Evolutionary conservation across 208 protist genomes (phyloP).

Genomic region (Leishmania braziliensis): DNA sequence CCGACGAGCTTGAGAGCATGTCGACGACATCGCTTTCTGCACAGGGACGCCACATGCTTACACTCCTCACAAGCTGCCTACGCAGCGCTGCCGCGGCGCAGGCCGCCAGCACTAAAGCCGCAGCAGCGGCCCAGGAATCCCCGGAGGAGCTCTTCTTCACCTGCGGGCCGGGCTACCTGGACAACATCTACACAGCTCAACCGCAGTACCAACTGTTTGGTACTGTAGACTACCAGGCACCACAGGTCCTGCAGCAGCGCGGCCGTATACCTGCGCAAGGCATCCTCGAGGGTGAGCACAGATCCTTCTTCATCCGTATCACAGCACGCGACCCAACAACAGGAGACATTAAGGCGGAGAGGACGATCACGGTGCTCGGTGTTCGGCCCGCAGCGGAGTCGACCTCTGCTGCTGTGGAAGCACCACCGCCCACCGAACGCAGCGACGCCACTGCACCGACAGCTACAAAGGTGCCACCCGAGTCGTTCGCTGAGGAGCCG

Average conservation of each 20-base stretch:
- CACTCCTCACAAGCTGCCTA: slow-evolving; percentile 59
- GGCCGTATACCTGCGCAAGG: slow-evolving; percentile 55
- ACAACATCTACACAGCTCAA: slow-evolving; percentile 65
- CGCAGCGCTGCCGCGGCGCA: slow-evolving; percentile 30
- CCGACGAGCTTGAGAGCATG: slow-evolving; percentile 45
- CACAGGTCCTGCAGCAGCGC: slow-evolving; percentile 58
- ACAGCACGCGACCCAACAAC: slow-evolving; percentile 55
- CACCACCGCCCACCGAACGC: not conserved
- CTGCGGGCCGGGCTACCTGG: slow-evolving; percentile 54
- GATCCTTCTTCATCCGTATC: slow-evolving; percentile 62
- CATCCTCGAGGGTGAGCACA: slow-evolving; percentile 20
- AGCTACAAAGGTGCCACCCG: not conserved
- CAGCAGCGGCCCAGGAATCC: slow-evolving; percentile 5
- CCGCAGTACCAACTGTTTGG: slow-evolving; percentile 58
- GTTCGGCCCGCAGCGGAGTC: not conserved
- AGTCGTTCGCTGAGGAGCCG: not conserved
- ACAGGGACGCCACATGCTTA: slow-evolving; percentile 51
- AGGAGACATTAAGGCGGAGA: slow-evolving; percentile 44
- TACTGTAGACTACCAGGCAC: slow-evolving; percentile 52
- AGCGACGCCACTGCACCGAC: not conserved
- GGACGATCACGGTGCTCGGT: slow-evolving; percentile 52
- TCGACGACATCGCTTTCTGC: slow-evolving; percentile 32
- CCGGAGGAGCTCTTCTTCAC: slow-evolving; percentile 65
- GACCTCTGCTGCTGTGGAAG: not conserved
- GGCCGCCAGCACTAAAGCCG: slow-evolving; percentile 4